Conservation (phyloP, 345 rosid genomes). For the Theobroma cacao region DNA sequence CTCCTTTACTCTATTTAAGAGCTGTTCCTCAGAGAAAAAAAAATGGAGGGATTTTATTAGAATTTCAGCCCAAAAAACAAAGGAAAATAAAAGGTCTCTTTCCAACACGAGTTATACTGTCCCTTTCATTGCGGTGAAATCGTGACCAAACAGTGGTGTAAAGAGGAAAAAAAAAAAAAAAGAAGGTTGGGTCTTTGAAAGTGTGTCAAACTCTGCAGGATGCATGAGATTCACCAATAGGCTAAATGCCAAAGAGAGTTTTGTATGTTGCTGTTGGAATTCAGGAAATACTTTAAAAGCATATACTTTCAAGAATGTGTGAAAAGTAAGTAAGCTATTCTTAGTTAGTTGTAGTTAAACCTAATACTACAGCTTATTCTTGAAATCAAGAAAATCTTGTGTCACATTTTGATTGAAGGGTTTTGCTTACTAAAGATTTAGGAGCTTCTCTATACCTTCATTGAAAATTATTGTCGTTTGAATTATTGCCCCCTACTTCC, state of each 20-base stretch:
- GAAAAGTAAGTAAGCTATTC: not conserved
- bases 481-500: not conserved
- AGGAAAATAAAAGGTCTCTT: not conserved
- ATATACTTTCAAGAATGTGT: not conserved
- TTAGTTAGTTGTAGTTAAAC: not conserved
- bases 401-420: not conserved
- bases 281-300: not conserved
- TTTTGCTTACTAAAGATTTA: too few species aligned
- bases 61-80: not conserved
- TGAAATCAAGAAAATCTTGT: not conserved
- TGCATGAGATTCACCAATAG: not conserved
- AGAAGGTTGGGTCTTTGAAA: not conserved
- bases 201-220: not conserved
- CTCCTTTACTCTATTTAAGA: not conserved
- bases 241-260: not conserved
- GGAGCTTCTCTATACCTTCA: too few species aligned
- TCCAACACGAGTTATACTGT: not conserved
- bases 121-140: not conserved
- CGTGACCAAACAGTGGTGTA: not conserved
- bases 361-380: not conserved
- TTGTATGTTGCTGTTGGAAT: not conserved
- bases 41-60: not conserved
- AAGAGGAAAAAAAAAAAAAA: not conserved
- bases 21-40: not conserved
- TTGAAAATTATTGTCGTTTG: not conserved